phyloP scores from a whole-genome alignment of 1,284 basidiomycete genomes.

The Erythrobasidium hasegawianum region DNA sequence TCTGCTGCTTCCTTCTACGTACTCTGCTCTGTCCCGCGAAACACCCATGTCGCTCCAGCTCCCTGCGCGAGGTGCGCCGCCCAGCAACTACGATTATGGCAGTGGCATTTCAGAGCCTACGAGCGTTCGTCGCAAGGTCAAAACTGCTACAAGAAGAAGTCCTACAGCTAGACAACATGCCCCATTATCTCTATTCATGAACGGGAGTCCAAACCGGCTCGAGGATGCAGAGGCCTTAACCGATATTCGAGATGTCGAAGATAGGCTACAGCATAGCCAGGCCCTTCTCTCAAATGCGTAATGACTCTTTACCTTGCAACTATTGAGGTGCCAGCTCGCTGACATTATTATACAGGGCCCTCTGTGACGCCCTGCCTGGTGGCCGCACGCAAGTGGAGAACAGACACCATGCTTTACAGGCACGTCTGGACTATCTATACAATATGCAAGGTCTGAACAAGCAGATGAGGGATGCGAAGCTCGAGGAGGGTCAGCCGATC shows the following conservation, averaged over 20 bases:
- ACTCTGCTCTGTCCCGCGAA: too few relatives aligned
- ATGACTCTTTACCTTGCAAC: not conserved
- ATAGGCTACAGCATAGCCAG: slow-evolving; percentile 23
- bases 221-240: slow-evolving; percentile 8
- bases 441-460: slow-evolving; percentile 15
- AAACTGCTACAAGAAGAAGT: not conserved
- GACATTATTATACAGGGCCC: not conserved
- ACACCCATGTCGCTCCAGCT: slow-evolving; percentile 23
- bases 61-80: slow-evolving; percentile 19
- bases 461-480: slow-evolving; percentile 15
- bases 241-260: slow-evolving; percentile 17
- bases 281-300: slow-evolving; percentile 15
- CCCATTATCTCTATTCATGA: not conserved
- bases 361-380: slow-evolving; percentile 17
- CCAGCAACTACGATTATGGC: slow-evolving; percentile 2
- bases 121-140: slow-evolving; percentile 20
- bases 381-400: slow-evolving; percentile 5
- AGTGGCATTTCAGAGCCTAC: not conserved
- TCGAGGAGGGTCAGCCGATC: not conserved
- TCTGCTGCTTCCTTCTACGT: too few relatives aligned
- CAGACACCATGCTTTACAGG: slow-evolving; percentile 18
- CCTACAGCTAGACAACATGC: not conserved
- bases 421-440: slow-evolving; percentile 18
- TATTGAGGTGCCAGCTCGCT: not conserved
- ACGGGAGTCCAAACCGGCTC: not conserved